Conservation (phyloP, 495 filamentous ascomycete genomes). For the Neurospora discreta region DNA sequence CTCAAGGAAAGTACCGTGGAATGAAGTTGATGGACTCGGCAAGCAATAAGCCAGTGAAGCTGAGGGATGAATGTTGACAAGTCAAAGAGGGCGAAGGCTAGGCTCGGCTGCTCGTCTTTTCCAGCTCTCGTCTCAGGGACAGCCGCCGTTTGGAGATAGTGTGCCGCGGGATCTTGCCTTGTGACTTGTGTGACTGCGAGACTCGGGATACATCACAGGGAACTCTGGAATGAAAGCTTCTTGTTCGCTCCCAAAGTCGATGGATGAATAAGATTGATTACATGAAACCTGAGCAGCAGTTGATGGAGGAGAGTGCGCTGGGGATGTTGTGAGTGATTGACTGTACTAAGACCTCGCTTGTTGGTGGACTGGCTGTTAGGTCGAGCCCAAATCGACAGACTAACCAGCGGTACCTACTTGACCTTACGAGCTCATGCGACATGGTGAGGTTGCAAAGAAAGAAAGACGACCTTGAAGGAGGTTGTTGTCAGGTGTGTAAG, state of each 20-base stretch:
- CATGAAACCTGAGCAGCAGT: background rate
- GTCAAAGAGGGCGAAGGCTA: background rate
- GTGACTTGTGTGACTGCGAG: background rate
- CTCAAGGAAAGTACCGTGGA: background rate
- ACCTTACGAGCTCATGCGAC: background rate
- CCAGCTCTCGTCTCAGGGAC: background rate
- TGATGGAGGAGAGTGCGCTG: background rate
- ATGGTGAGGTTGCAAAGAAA: background rate
- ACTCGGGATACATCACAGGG: background rate
- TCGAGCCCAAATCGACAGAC: background rate
- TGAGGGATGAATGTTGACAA: background rate
- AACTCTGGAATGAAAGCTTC: background rate
- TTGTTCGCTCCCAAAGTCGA: background rate
- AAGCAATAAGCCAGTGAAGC: background rate
- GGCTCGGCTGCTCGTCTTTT: background rate
- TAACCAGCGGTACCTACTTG: background rate
- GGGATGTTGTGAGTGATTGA: background rate
- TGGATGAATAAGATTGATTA: background rate
- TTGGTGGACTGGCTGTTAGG: background rate
- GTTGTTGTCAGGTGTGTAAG: background rate
- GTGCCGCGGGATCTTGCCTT: background rate
- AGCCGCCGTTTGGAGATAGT: background rate
- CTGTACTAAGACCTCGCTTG: background rate
- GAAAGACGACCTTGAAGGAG: background rate
- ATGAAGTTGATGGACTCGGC: background rate